Base-by-base conservation (phyloP, 257 asterid genomes). In the Scutellaria baicalensis region DNA sequence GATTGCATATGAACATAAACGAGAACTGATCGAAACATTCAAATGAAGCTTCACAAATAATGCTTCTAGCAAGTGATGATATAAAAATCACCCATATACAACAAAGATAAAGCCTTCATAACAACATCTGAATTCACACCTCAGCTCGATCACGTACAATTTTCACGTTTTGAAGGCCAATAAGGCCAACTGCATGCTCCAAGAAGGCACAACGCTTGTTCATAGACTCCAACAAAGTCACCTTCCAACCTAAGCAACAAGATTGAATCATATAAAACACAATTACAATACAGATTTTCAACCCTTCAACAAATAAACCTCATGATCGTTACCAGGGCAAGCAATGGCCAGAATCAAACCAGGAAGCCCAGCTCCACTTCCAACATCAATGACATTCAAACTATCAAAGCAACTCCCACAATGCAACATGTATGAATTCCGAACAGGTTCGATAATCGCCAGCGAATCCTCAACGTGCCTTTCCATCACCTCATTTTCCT, bases 331-430 rank as follows among this genome's bases (percentile, higher is more conserved):
- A 93, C 99, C 85, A 3, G 97, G 97, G 69, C 84, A 86, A 5
- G 97, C 97, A 73, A 89, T 87, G 35, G 99, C 97, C 63, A 93
- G 85, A 71, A 93, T 75, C 38, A 93, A 9, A 62, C 99, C 97
- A 39, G 99, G 97, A 71, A 93, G 96, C 66, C 99, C 96, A 1
- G 97, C 96, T 10, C 99, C 99, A 42, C 90, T 91, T 60, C 99
- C 99, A 56, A 93, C 96, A 81, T 93, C 99, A 48, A 93, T 82
- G 66, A 91, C 83, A 27, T 80, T 81, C 83, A 93, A 73, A 71
- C 80, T 72, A 40, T 93, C 90, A 9, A 79, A 84, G 17, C 92
- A 84, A 69, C 27, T 51, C 66, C 87, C 93, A 72, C 95, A 86
- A 43, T 70, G 78, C 13, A 81, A 77, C 49, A 82, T 39, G 72